Evolutionary conservation across 768 basidiomycete genomes (phyloP), one percentile per base, ranked within the genome.

Genomic region (Suillus variegatus): DNA sequence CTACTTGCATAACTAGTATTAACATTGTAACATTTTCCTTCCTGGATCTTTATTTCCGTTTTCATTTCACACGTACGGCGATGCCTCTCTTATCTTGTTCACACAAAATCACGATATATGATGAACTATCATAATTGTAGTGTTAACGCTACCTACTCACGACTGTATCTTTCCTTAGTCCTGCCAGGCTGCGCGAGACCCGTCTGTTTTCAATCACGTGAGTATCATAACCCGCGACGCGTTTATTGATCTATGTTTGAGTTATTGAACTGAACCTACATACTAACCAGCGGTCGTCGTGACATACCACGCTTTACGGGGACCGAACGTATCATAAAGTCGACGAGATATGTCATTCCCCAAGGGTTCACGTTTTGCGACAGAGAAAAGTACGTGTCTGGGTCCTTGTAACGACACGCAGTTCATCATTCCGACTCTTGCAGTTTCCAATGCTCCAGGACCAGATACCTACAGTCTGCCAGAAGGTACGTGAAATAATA

Each of bases 391-490:
- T 85, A 69, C 49, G 70, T 63, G 22, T 40, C 55, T 12, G 54
- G 43, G 54, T 70, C 20, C 12, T 35, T 35, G 10, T 22, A 22
- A 1, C 7, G 12, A 40, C 12, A 12, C 6, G 25, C 28, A 22
- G 58, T 54, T 51, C 18, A 62, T 36, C 35, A 36, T 41, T 41
- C 6, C 4, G 7, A 25, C 64, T 47, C n/a, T 72, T 69, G 46
- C 3, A 38, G 44, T 43, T 64, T 52, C 65, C 86, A 86, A 85
- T 40, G 81, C 84, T 6, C 86, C 86, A 20, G 86, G 82, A 16
- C 85, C 86, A 41, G 82, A 82, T 55, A 70, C 81, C 7, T 85
- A 87, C 74, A 79, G 80, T 64, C 66, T 80, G 32, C 70, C 69
- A 6, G 77, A 81, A 73, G 82, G 84, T 82, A 61, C 14, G 55